phyloP scores from a whole-genome alignment of 139 green algal genomes.

The Chlorella ohadii region DNA sequence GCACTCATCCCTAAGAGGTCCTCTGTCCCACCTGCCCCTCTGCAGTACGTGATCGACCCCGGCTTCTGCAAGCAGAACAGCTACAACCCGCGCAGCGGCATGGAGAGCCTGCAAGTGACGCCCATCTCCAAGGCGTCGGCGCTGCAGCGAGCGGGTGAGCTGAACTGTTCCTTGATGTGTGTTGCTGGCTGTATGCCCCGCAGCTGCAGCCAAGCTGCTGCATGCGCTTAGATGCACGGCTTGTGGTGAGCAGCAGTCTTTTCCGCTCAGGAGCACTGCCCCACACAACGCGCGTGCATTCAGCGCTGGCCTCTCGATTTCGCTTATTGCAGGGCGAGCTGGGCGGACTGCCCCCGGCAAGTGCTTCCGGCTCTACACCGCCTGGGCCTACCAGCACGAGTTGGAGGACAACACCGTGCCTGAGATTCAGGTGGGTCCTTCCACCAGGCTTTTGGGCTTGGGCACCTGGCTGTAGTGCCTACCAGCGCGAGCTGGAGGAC shows the following conservation, averaged over 20 bases:
- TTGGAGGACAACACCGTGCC: constrained; percentile 96
- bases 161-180: no score
- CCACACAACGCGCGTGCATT: no score
- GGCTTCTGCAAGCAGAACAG: constrained; percentile 98
- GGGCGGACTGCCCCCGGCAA: constrained; percentile 90
- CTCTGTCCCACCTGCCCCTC: neutral
- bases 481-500: constrained; percentile 95
- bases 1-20: no score
- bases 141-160: constrained; percentile 79
- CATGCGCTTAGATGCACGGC: no score
- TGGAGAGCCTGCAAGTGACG: constrained; percentile 89
- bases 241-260: no score
- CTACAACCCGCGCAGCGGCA: constrained; percentile 96
- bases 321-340: constrained; percentile 74
- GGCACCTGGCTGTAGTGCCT: constrained; percentile 50
- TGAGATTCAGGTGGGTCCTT: neutral
- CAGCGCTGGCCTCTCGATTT: no score
- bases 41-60: constrained; percentile 94
- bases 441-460: no score
- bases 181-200: no score
- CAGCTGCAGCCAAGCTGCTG: no score
- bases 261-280: no score
- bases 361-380: constrained; percentile 98
- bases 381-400: constrained; percentile 94
- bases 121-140: constrained; percentile 90